Evolutionary conservation across 2,329 filamentous ascomycete genomes (phyloP), one percentile per base, ranked within the genome.

Genomic region (Beauveria caledonica): DNA sequence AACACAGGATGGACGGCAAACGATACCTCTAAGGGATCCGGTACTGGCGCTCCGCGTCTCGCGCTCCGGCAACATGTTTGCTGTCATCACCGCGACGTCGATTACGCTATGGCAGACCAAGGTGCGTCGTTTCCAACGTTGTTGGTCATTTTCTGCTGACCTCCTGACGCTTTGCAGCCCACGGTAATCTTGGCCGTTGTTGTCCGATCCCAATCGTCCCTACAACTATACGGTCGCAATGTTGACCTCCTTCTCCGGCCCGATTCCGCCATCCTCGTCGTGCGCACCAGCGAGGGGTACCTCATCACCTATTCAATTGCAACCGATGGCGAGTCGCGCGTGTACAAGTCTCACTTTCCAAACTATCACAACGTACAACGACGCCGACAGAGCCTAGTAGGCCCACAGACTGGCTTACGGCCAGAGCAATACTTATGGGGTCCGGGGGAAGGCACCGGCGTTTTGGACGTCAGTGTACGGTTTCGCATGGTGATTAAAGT

Each of bases 401-500:
- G 80, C 23, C 80, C 80, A n/a, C 78, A 81, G 15, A 76, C 80
- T 4, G 78, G 81, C 39, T 72, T 77, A 9, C 76, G 77, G 19
- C 82, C 83, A 1, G 85, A 87, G 56, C 81, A 86, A 65, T 84
- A 88, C 54, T 71, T 88, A 13, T 85, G 88, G 73, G 90, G 90
- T 0, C 85, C 89, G 1, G 92, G 92, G 39, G 94, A 97, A 72
- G 89, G 89, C 10, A 82, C 82, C 53, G 90, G 90, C 3, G 86
- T 96, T 55, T 84, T 86, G 58, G 94, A 99, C 73, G 85, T 96
- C 60, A 96, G 88, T 67, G 82, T 99, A 53, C 88, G 91, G 11
- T 99, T 99, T 74, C 85, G 93, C 61, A 96, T 97, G 89, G 93
- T 96, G 15, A 97, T 99, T 69, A 95, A 96, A 71, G 91, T 99